Conservation (phyloP, 2,329 filamentous ascomycete species). For the Arthrobotrys musiformis region DNA sequence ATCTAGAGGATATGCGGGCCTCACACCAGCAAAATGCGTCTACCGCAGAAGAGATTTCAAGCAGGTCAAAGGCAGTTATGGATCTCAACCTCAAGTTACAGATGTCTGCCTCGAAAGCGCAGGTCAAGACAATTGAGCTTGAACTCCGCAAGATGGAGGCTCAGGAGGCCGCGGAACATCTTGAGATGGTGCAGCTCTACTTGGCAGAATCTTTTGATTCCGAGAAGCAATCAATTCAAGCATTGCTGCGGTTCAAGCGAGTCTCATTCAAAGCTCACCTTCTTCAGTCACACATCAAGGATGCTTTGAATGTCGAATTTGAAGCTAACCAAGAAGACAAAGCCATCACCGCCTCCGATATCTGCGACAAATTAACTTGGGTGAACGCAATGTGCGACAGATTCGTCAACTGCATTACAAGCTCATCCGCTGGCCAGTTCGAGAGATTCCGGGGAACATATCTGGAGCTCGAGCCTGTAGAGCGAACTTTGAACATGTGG, state of each 20-base stretch:
- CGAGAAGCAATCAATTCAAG: slow-evolving; percentile 86
- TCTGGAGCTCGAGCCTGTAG: slow-evolving; percentile 90
- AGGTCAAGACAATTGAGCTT: slow-evolving; percentile 92
- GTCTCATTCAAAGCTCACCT: slow-evolving; percentile 88
- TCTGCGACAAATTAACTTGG: slow-evolving; percentile 85
- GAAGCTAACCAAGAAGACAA: slow-evolving; percentile 80
- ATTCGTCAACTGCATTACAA: slow-evolving; percentile 81
- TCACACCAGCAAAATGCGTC: slow-evolving; percentile 92
- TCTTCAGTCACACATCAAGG: slow-evolving; percentile 80
- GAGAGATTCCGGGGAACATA: slow-evolving; percentile 79
- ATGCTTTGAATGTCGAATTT: slow-evolving; percentile 70
- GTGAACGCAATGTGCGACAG: slow-evolving; percentile 84
- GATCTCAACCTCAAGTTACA: slow-evolving; percentile 96
- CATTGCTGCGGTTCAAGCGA: slow-evolving; percentile 86
- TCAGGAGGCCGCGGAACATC: slow-evolving; percentile 86
- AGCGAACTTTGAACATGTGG: slow-evolving; percentile 86
- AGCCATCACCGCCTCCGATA: slow-evolving; percentile 80
- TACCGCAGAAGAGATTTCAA: slow-evolving; percentile 89
- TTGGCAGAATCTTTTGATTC: slow-evolving; percentile 83
- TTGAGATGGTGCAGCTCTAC: slow-evolving; percentile 84
- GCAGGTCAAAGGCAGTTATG: slow-evolving; percentile 91
- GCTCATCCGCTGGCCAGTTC: slow-evolving; percentile 82
- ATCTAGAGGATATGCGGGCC: slow-evolving; percentile 90
- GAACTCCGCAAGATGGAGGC: slow-evolving; percentile 88
- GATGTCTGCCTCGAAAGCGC: slow-evolving; percentile 86